Base-by-base conservation (phyloP, 768 basidiomycete species). In the Harrya chromipes region DNA sequence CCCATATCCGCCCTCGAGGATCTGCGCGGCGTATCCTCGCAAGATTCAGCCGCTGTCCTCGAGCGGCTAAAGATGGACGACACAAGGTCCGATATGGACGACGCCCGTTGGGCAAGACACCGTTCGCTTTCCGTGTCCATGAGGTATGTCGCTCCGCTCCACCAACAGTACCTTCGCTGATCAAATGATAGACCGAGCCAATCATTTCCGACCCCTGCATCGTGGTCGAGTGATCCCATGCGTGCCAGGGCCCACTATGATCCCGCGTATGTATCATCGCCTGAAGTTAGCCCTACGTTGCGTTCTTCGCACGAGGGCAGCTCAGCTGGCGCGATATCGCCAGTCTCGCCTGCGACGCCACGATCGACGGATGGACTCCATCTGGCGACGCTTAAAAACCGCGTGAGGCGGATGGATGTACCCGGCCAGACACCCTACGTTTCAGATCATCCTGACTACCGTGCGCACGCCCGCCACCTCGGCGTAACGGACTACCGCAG, bases 1-100 rank as follows among this genome's bases (percentile, higher is more conserved):
- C 83, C 85, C 1, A 86, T 87, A 48, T 82, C 85, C 7, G 80
- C 83, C 0, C 67, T 90, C 57, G 85, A 87, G 62, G 80, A 81
- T 51, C 62, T 83, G 42, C 74, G 82, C 9, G 80, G 81, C 3
- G 67, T 77, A 19, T 63, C 69, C 58, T 65, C 72, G 52, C 50
- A 74, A 33, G 84, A 87, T 60, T 81, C 85, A 0, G 80, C 82
- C 5, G 80, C 84, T 6, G 86, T 89, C 7, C 66, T 89, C 40
- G 71, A 81, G 46, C 75, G 87, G 23, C 66, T 89, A n/a, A 76
- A 72, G 48, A 73, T 76, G 54, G 80, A 83, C 19, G 83, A 83
- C 43, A 73, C 38, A 1, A 37, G 19, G 24, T 49, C 58, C 50
- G 40, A 67, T 16, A 40, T 52, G 40, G 61, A 55, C 36, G 56